Conservation (phyloP, 495 filamentous ascomycete genomes). For the Staphylotrichum longicolle region DNA sequence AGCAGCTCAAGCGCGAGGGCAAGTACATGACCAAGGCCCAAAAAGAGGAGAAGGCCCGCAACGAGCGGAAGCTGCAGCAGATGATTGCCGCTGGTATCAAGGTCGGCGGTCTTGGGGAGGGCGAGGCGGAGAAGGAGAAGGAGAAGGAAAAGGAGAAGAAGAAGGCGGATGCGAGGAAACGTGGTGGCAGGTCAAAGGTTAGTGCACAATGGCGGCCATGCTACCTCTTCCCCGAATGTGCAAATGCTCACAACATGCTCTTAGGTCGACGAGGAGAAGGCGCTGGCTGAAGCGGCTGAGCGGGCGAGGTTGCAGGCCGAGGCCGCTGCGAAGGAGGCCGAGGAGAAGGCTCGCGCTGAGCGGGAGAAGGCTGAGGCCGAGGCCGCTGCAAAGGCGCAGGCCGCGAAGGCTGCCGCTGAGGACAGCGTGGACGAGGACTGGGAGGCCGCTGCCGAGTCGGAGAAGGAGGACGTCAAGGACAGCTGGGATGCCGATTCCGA, state of each 20-base stretch:
- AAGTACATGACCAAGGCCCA: constrained; percentile 95
- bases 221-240: background rate
- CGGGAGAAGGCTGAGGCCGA: constrained; percentile 53
- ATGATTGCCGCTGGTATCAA: constrained; percentile 86
- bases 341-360: constrained; percentile 50
- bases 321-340: constrained; percentile 58
- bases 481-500: constrained; percentile 90
- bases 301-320: constrained; percentile 64
- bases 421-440: constrained; percentile 75
- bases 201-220: constrained; percentile 7
- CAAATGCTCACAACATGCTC: constrained; percentile 8
- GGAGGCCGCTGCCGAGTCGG: constrained; percentile 77
- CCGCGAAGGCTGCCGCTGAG: constrained; percentile 51
- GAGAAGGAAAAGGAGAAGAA: constrained; percentile 58
- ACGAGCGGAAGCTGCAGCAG: constrained; percentile 87
- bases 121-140: constrained; percentile 59
- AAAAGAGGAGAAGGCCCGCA: constrained; percentile 76
- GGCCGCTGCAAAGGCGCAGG: constrained; percentile 56
- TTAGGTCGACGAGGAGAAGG: constrained; percentile 62
- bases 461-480: constrained; percentile 77
- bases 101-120: constrained; percentile 68
- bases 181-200: constrained; percentile 67
- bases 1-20: constrained; percentile 92
- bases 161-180: constrained; percentile 70
- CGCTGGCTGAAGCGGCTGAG: constrained; percentile 69